Base-by-base conservation (phyloP, 768 basidiomycete genomes). In the Leccinum truebloodii region DNA sequence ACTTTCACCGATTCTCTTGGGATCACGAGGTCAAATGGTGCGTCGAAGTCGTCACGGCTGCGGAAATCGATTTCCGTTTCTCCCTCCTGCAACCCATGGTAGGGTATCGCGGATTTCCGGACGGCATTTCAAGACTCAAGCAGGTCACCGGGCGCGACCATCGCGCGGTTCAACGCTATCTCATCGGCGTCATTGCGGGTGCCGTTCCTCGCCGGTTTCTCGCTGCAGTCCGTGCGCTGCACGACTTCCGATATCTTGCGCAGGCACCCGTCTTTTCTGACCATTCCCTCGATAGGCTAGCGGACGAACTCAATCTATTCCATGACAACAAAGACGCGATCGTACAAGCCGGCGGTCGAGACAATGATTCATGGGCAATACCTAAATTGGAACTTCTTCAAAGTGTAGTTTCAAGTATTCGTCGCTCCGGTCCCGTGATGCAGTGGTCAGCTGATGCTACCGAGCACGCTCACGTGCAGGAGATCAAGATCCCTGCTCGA, bases 201-300 rank as follows among this genome's bases (percentile, higher is more conserved):
- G 26, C 13, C 0, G 32, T 54, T 9, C n/a, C 44, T 9, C 16
- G 16, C 6, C 49, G 22, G 0, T 44, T 60, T 6, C 37, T 60
- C 4, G 1, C n/a, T 10, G 41, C 34, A 1, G 9, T 61, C 71
- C 67, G 72, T 1, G 74, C 68, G 0, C 30, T 80, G 0, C 61
- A 79, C 0, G 76, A 82, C 60, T 81, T 81, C 59, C 55, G 78
- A 7, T 79, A 75, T 58, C 59, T 76, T 14, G 73, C 77, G 0
- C 75, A 76, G 44, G 76, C 75, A 58, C 69, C 71, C 0, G 8
- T 66, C 2, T 79, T 80, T 55, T 66, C 73, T 0, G 58, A 63
- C 1, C 48, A 62, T n/a, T 76, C 74, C 1, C 71, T 81, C 0
- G 22, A 46, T 0, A 35, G 53, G 5, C 55, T 83, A 0, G 54